Percentiles rank a stretch among this genome's conserved stretches.
phyloP scores from a whole-genome alignment of 164 flowering plant genomes.

The Kalanchoe fedtschenkoi region DNA sequence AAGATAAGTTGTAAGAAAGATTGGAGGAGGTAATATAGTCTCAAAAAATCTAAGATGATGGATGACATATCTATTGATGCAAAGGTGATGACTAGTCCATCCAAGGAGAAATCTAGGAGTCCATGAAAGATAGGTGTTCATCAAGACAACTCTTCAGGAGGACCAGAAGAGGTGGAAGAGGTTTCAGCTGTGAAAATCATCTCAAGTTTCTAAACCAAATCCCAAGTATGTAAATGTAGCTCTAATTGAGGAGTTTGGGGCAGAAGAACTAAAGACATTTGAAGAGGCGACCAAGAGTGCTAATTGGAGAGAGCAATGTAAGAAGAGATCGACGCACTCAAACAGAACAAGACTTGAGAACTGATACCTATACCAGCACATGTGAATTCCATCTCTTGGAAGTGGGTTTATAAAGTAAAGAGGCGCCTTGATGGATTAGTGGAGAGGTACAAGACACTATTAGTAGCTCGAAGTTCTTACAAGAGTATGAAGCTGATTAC shows the following conservation, averaged over 20 bases:
- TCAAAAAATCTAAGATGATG: not conserved
- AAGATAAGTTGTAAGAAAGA: not conserved
- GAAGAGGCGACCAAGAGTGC: constrained; percentile 4
- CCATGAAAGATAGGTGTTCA: constrained; percentile 9
- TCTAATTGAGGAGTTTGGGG: constrained; percentile 1
- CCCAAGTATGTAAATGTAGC: constrained; percentile 10
- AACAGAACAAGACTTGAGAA: constrained; percentile 17
- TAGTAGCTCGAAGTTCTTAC: constrained; percentile 20
- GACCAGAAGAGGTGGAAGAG: not conserved
- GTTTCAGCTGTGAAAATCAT: constrained; percentile 4
- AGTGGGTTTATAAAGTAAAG: constrained; percentile 24
- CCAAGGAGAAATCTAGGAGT: not conserved
- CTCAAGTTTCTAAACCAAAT: constrained; percentile 5
- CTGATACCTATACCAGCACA: constrained; percentile 11
- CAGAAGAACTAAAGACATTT: constrained; percentile 4
- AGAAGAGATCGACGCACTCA: constrained; percentile 15
- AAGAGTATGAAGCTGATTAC: constrained; percentile 25
- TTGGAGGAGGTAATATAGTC: too few species aligned
- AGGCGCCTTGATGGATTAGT: constrained; percentile 13
- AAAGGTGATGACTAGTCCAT: not conserved
- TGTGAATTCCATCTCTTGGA: constrained; percentile 11
- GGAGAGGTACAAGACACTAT: constrained; percentile 17
- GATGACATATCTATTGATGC: not conserved
- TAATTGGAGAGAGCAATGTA: constrained; percentile 17
- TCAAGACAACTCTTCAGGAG: not conserved